Evolutionary conservation across 2,329 filamentous ascomycete genomes (phyloP), one percentile per base, ranked within the genome.

Genomic region (Mycosphaerelloides madeirae): DNA sequence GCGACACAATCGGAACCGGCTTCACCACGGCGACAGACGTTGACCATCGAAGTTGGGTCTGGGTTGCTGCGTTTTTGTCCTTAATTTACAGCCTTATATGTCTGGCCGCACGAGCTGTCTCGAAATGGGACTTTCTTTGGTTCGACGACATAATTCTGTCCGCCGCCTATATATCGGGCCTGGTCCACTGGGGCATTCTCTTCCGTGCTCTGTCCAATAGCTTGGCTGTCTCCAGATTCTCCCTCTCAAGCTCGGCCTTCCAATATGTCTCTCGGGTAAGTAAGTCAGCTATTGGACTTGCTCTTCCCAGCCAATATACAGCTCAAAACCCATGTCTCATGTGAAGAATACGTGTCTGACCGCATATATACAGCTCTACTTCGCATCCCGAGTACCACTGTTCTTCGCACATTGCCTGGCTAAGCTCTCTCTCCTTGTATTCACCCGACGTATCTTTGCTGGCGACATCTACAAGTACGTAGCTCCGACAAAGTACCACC

Each of bases 91-190:
- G 48, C 46, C 31, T 55, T 28, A 28, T 55, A 6, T 51, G 50
- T 41, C 50, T 55, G 33, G 48, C 41, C 11, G 53, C 53, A 19
- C 35, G 53, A 25, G 31, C 49, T 11, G 41, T 39, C 3, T 46
- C 42, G 4, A 55, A 55, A 49, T 53, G 53, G 53, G 53, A 43
- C 13, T 33, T 55, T 20, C 40, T 55, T 15, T 55, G 53, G 53
- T 53, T 38, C 36, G 53, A 55, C 41, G 53, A 55, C 38, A 15
- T 48, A 4, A 39, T 52, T n/a, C 43, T 55, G 19, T 37, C 43
- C 32, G 32, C 19, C 9, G 46, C 43, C 15, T 54, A 54, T 38
- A 12, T 49, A 31, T 34, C 39, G n/a, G 49, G 43, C 11, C 19
- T 50, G 9, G 44, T 49, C 9, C 49, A 52, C 32, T 54, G 49